Evolutionary conservation across 108 stramenopile genomes (phyloP), one percentile per base, ranked within the genome.

Genomic region (Aurantiochytrium sp.): DNA sequence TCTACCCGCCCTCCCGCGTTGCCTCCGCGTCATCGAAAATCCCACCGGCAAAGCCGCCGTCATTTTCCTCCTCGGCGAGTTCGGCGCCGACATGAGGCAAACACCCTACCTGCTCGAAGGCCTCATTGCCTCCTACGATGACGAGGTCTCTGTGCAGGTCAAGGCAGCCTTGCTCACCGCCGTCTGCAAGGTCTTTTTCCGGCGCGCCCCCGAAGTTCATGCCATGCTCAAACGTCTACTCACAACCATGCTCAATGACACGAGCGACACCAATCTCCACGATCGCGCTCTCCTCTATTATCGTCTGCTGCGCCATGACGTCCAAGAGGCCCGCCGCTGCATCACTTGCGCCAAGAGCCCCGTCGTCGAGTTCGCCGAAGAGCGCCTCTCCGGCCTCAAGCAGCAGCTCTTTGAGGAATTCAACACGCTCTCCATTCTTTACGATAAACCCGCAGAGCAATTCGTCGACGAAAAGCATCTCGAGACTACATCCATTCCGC

Each of bases 31-130:
- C 60, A 90, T 97, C 4, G 91, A 93, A 47, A 90, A 92, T 72
- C 93, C 95, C n/a, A 88, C 55, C 35, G 99, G 98, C 35, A 97
- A 96, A 72, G 97, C 98, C 35, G 96, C 96, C 51, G 91, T 98
- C 57, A 93, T 99, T 45, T 98, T 96, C 92, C 92, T 99, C 88
- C 87, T 99, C 21, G 99, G 98, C n/a, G 98, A 99, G 93, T 98
- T 96, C 90, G 98, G 98, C 19, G 95, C 95, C 19, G 90, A 96
- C 43, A 93, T 99, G 45, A 88, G 91, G 28, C 97, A 98, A 71
- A 98, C 98, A 4, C 99, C 99, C 2, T 99, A 99, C 92, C 93
- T 97, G n/a, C 90, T 99, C 59, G 99, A 99, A 91, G 96, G 95
- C 72, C 91, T 95, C 43, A 90, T 94, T 19, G 93, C 87, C 18